These are phyloP conservation scores for Lenzites betulinus DNA, from an alignment of 768 basidiomycete species.

Conservation along the genomic window DNA sequence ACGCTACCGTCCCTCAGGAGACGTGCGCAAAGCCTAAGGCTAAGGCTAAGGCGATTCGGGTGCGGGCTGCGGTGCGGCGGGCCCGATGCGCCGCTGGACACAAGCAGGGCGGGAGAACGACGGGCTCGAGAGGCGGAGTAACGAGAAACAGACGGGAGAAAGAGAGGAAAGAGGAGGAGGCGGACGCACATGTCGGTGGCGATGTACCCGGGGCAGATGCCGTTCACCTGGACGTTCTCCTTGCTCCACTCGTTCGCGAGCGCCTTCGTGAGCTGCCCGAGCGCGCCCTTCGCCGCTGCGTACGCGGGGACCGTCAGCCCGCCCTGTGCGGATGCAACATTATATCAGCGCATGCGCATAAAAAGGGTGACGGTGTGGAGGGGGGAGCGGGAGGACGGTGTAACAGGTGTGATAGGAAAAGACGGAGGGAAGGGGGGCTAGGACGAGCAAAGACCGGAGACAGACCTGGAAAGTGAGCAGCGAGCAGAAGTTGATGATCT, in stretches of 20 bases:
- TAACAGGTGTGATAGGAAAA: too few relatives aligned
- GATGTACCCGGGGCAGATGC: constrained; percentile 86
- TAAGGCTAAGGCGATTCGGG: constrained; percentile 12
- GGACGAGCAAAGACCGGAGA: not conserved
- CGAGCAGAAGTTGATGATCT: constrained; percentile 70
- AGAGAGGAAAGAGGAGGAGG: not conserved
- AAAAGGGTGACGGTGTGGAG: too few relatives aligned
- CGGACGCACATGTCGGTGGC: constrained; percentile 77
- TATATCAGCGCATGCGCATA: too few relatives aligned
- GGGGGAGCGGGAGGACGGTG: too few relatives aligned
- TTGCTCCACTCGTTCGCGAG: constrained; percentile 93
- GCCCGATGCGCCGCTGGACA: too few relatives aligned
- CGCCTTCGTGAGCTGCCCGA: constrained; percentile 85
- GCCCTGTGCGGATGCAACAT: constrained; percentile 36
- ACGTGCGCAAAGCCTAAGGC: too few relatives aligned
- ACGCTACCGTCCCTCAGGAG: constrained; percentile 19
- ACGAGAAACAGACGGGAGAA: not conserved
- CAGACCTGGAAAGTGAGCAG: constrained; percentile 43
- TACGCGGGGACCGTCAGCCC: constrained; percentile 85
- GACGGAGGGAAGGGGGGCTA: not conserved
- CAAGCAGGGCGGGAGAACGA: constrained; percentile 1
- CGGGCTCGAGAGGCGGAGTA: not conserved
- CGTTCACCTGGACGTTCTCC: constrained; percentile 87
- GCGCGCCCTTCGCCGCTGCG: constrained; percentile 87
- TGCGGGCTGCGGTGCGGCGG: not conserved